phyloP scores from a whole-genome alignment of 345 rosid genomes.

The Streptanthus diversifolius region DNA sequence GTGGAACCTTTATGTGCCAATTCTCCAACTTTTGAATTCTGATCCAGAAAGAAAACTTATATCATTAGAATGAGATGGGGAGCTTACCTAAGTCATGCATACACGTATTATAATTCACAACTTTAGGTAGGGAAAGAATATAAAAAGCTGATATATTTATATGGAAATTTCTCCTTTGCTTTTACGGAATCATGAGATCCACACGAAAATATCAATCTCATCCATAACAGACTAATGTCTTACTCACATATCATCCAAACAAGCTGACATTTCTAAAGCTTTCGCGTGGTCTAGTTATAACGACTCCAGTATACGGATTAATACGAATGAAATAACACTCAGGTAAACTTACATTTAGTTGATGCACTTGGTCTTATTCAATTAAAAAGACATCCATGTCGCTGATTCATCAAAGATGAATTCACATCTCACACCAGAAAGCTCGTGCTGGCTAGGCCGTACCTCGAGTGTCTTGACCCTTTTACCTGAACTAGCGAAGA shows the following conservation, averaged over 20 bases:
- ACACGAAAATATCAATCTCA: slow-evolving; percentile 26
- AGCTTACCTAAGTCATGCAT: slow-evolving; percentile 28
- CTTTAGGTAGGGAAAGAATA: slow-evolving; percentile 17
- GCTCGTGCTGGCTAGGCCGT: background rate
- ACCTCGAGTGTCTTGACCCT: background rate
- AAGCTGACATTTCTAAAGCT: background rate
- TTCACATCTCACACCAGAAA: slow-evolving; percentile 1
- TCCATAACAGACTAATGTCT: slow-evolving; percentile 25
- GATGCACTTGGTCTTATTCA: slow-evolving; percentile 3
- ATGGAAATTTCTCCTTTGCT: slow-evolving; percentile 21
- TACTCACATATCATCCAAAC: slow-evolving; percentile 8
- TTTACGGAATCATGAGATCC: slow-evolving; percentile 23
- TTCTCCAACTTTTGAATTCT: slow-evolving; percentile 20
- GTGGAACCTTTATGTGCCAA: slow-evolving; percentile 32
- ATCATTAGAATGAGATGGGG: slow-evolving; percentile 23
- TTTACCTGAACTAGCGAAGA: too few relatives aligned
- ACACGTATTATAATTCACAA: slow-evolving; percentile 17
- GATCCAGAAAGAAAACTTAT: slow-evolving; percentile 15
- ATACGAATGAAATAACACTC: background rate
- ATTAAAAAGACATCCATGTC: slow-evolving; percentile 4
- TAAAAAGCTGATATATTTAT: slow-evolving; percentile 1
- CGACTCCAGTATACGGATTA: slow-evolving; percentile 14
- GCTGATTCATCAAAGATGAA: background rate
- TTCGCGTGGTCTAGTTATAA: background rate
- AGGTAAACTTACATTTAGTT: slow-evolving; percentile 5